Percentiles rank a stretch among this genome's conserved stretches.
These are phyloP conservation scores for Yamadazyma diospyri DNA, from an alignment of 1,139 yeast species.

Conservation along the genomic window DNA sequence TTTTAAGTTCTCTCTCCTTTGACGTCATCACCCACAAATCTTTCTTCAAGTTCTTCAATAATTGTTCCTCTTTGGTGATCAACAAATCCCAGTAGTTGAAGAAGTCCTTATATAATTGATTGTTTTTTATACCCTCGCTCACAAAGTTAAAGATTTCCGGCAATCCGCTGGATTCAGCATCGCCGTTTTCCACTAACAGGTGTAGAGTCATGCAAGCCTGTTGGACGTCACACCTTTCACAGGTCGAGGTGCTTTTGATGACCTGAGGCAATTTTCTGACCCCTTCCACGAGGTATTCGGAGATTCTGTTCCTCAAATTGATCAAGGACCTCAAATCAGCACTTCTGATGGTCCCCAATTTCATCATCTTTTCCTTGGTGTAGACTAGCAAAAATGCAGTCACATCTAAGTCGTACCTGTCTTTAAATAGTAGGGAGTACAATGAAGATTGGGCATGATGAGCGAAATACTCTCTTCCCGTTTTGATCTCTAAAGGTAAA, in stretches of 20 bases:
- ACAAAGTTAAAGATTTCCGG: conserved; percentile 42
- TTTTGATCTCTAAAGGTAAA: conserved; percentile 85
- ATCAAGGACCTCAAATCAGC: conserved; percentile 60
- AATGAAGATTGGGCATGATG: conserved; percentile 88
- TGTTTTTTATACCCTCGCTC: conserved; percentile 48
- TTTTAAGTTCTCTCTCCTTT: conserved; percentile 52
- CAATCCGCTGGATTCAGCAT: conserved; percentile 46
- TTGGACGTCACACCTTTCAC: conserved; percentile 66
- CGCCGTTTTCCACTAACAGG: conserved; percentile 56
- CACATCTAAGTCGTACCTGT: conserved; percentile 69
- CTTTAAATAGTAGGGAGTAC: conserved; percentile 77
- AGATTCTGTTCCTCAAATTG: conserved; percentile 68
- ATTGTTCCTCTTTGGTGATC: conserved; percentile 71
- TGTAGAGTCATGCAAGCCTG: conserved; percentile 69
- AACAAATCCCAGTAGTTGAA: conserved; percentile 71
- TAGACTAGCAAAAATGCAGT: conserved; percentile 69
- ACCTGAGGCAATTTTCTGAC: conserved; percentile 57
- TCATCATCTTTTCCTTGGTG: conserved; percentile 58
- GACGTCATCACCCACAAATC: conserved; percentile 71
- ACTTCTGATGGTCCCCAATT: conserved; percentile 51
- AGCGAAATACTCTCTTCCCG: conserved; percentile 64
- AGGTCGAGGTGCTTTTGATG: conserved; percentile 48
- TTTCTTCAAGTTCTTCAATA: conserved; percentile 48
- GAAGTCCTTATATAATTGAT: conserved; percentile 44
- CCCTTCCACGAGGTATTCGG: conserved; percentile 54